Evolutionary conservation across 2,329 filamentous ascomycete species (phyloP), one percentile per base, ranked within the genome.

Genomic region (Cytospora piceae): DNA sequence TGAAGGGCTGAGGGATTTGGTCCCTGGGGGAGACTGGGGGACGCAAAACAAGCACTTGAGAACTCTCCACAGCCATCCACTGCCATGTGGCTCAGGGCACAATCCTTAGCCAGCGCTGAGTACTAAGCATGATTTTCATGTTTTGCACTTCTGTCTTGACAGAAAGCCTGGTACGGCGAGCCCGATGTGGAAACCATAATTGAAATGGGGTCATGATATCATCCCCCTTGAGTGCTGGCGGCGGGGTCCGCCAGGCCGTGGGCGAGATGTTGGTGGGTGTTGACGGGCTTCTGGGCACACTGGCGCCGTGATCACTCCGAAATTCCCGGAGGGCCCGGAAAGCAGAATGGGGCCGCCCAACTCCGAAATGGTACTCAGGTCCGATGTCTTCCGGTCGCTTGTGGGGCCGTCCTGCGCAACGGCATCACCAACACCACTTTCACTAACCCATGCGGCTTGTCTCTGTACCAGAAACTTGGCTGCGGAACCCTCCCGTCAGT

Each of bases 21-120:
- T 32, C 37, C n/a, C 22, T n/a, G n/a, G n/a, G n/a, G n/a, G n/a
- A n/a, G n/a, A n/a, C n/a, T n/a, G 17, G 17, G 53, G 27, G 4
- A 55, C n/a, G 12, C 14, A 34, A 29, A 49, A n/a, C 52, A 49
- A 27, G 37, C 7, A 51, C 14, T 49, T 39, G 27, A 5, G 5
- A 29, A 29, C 27, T 29, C 27, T 29, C 27, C 27, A 29, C 27
- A 3, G 27, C 5, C 27, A 29, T 22, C 29, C 53, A 49, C 60
- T 57, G 39, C 59, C 52, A 34, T 56, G 52, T 51, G 29, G 52
- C 52, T 54, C 22, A 49, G 46, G 52, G 52, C 39, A 32, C 39
- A 37, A 56, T 39, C n/a, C 39, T 57, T 49, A n/a, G 29, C 39
- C 60, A n/a, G 24, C 17, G 60, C 53, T 27, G 31, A n/a, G 14